Evolutionary conservation across 371 early-diverging fungal genomes (phyloP), one percentile per base, ranked within the genome.

Genomic region (Rhizopus arrhizus): DNA sequence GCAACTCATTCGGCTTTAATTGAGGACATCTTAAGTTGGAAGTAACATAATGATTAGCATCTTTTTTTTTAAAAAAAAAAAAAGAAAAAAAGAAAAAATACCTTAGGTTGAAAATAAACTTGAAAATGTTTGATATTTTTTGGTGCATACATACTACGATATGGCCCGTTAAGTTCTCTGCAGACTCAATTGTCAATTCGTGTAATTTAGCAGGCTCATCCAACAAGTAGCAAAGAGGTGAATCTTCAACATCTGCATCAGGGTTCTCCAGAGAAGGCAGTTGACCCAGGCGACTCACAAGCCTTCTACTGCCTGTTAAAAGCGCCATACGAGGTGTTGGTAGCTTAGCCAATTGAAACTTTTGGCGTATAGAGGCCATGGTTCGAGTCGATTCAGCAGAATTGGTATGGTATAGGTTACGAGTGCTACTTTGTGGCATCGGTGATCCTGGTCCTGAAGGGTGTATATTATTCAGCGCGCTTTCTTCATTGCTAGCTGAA

Each of bases 161-260:
- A 56, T 80, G 80, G 0, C 70, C 68, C 41, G 49, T 58, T 70
- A 80, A 66, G 22, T 43, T 38, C n/a, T 73, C 73, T 6, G 80
- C 56, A 13, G 71, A 69, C 4, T 64, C 58, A 34, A 80, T 69
- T 4, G 65, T 64, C 12, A 77, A 40, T 28, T 73, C 70, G 8
- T 52, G 22, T 3, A 70, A 51, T 29, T 13, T 67, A 56, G 73
- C 72, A 4, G 80, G 78, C 38, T 66, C 53, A 28, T 75, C 64
- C 32, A 85, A 41, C 34, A 85, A 56, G 50, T 83, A 83, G 41
- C 82, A 85, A 0, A 78, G 46, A 0, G 85, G 85, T 1, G 73
- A 57, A 12, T 15, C 22, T 12, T 60, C 64, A 29, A 64, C 59
- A 34, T 62, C 68, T 3, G 62, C 51, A 33, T 79, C 73, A 2